phyloP scores from a whole-genome alignment of 2,329 filamentous ascomycete genomes.

The Colletotrichum costaricense region DNA sequence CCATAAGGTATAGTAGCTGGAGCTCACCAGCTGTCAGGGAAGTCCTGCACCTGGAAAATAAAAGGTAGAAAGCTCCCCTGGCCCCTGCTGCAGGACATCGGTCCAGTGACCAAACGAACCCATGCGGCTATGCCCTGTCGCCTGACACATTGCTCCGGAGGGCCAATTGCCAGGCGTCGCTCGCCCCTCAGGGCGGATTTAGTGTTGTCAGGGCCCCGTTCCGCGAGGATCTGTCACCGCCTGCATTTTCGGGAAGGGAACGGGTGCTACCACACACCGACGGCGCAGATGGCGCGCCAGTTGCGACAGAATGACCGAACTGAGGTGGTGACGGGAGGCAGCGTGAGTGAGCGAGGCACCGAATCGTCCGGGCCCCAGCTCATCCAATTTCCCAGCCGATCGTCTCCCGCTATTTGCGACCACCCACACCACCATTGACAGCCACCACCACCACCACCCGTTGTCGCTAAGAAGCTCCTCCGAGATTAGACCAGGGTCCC shows the following conservation, averaged over 20 bases:
- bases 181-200: conserved; percentile 3
- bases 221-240: conserved; percentile 29
- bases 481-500: conserved; percentile 36
- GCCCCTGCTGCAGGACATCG: conserved; percentile 21
- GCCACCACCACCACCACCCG: neutral
- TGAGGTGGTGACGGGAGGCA: no score
- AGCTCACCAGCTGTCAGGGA: neutral
- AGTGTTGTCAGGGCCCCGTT: conserved; percentile 16
- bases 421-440: conserved; percentile 22
- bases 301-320: neutral
- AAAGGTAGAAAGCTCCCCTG: neutral
- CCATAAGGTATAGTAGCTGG: neutral
- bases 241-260: conserved; percentile 12
- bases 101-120: conserved; percentile 11
- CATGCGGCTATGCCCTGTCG: conserved; percentile 8
- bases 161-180: conserved; percentile 16
- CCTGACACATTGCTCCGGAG: neutral
- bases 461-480: conserved; percentile 1
- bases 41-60: neutral
- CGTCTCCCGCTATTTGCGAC: conserved; percentile 11
- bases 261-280: conserved; percentile 27
- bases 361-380: conserved; percentile 6
- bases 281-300: neutral
- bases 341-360: neutral
- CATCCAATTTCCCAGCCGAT: conserved; percentile 23